phyloP scores from a whole-genome alignment of 345 rosid genomes.

The Orychophragmus violaceus region DNA sequence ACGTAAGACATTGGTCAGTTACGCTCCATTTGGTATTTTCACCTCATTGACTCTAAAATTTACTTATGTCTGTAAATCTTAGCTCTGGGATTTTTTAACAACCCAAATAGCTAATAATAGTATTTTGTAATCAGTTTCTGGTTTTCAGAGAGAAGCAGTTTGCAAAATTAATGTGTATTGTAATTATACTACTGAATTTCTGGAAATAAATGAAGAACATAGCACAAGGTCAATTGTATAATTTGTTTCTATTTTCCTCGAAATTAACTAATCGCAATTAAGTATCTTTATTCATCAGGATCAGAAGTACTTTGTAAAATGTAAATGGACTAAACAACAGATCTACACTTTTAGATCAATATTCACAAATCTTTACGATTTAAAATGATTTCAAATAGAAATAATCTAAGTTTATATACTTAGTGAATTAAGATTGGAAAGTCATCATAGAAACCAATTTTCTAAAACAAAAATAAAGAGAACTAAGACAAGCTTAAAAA shows the following conservation, averaged over 20 bases:
- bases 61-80: not conserved
- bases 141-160: not conserved
- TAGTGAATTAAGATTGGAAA: not conserved
- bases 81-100: constrained; percentile 12
- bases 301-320: not conserved
- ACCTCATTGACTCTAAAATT: not conserved
- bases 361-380: not conserved
- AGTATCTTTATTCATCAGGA: not conserved
- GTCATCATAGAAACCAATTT: not conserved
- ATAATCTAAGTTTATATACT: not conserved
- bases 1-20: no score
- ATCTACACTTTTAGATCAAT: not conserved
- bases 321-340: not conserved
- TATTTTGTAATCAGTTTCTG: constrained; percentile 11
- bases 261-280: not conserved
- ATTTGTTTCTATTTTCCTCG: not conserved
- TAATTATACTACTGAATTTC: not conserved
- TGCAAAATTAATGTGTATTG: not conserved
- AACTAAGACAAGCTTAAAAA: not conserved
- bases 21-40: no score
- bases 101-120: constrained; percentile 15
- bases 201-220: not conserved
- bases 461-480: not conserved
- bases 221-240: not conserved
- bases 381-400: not conserved